phyloP scores from a whole-genome alignment of 176 grass and related monocot species.

The Musa beccarii region DNA sequence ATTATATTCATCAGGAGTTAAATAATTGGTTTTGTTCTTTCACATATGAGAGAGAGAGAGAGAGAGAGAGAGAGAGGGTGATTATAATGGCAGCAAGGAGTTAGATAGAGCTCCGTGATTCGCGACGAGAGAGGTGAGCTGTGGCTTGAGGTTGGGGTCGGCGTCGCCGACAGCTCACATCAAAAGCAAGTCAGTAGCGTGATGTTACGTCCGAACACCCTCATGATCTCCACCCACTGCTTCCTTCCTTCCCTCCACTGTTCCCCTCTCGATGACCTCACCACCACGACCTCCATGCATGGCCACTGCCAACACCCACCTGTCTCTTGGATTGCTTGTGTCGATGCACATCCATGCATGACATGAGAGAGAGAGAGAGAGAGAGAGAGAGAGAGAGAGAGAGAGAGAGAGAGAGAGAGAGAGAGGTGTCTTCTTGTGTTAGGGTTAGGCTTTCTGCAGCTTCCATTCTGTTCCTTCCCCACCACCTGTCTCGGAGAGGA shows the following conservation, averaged over 20 bases:
- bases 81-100: too few relatives aligned
- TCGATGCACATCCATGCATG: background rate
- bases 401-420: background rate
- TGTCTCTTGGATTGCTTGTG: too few relatives aligned
- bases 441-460: conserved; percentile 8
- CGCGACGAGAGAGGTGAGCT: background rate
- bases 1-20: too few relatives aligned
- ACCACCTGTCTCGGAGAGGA: background rate
- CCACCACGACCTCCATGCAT: background rate
- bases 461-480: background rate
- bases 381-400: background rate
- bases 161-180: conserved; percentile 7
- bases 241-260: background rate
- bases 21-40: too few relatives aligned
- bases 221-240: background rate
- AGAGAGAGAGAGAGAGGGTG: too few relatives aligned
- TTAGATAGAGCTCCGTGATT: conserved; percentile 4
- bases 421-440: background rate
- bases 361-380: background rate
- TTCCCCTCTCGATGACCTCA: background rate
- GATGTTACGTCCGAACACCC: background rate
- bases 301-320: background rate
- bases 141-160: background rate
- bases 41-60: too few relatives aligned
- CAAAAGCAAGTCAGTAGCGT: background rate